These are phyloP conservation scores for Phytophthora constricta DNA, from an alignment of 352 stramenopile species.

Conservation along the genomic window DNA sequence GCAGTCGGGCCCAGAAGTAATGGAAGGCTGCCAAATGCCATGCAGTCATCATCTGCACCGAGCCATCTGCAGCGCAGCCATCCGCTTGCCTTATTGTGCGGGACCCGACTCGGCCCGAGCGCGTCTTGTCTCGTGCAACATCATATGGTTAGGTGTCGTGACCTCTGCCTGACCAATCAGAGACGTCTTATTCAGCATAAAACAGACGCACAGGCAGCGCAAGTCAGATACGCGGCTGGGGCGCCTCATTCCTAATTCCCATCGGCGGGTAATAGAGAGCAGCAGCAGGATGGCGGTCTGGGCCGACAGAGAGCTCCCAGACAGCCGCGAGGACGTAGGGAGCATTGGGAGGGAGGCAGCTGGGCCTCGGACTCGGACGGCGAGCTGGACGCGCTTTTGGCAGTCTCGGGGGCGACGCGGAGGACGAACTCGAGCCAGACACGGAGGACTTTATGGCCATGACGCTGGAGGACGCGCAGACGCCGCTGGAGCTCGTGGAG, in stretches of 20 bases:
- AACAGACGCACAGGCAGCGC: constrained; percentile 19
- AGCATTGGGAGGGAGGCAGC: constrained; percentile 14
- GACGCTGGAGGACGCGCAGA: constrained; percentile 8
- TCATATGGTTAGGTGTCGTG: background rate
- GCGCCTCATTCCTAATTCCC: constrained; percentile 30
- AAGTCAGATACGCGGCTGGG: background rate
- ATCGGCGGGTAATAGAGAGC: constrained; percentile 8
- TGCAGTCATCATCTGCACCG: too few relatives aligned
- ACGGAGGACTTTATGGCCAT: constrained; percentile 20
- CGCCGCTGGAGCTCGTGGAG: constrained; percentile 23
- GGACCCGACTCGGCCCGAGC: background rate
- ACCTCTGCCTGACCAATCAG: too few relatives aligned
- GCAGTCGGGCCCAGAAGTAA: background rate
- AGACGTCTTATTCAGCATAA: constrained; percentile 3
- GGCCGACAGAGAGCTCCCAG: constrained; percentile 23
- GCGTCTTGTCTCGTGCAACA: background rate
- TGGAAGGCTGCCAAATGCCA: too few relatives aligned
- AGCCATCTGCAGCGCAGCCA: too few relatives aligned
- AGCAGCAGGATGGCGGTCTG: constrained; percentile 32
- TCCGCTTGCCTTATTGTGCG: too few relatives aligned
- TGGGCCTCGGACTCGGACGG: constrained; percentile 14
- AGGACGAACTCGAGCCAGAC: constrained; percentile 4
- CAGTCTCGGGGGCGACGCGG: constrained; percentile 12
- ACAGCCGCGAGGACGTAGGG: background rate
- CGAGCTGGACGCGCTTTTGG: constrained; percentile 31